A percentile compares a stretch with the other conserved stretches of the same genome.
These are phyloP conservation scores for Phytophthora crassamura DNA, from an alignment of 352 stramenopile species.

Conservation along the genomic window DNA sequence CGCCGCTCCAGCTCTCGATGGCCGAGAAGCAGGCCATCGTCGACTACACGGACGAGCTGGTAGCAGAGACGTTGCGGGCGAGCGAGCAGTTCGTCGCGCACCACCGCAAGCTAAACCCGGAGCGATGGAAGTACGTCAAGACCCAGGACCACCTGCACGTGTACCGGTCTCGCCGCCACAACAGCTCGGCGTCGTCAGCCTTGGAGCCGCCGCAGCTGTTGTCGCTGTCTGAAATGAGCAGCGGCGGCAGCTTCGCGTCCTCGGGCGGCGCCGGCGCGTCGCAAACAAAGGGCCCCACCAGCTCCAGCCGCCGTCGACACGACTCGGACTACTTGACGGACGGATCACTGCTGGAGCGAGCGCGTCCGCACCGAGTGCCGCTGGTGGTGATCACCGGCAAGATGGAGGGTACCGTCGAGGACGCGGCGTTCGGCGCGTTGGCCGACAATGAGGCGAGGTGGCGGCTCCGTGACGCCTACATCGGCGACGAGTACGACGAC, in stretches of 20 bases:
- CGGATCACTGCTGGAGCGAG: conserved; percentile 35
- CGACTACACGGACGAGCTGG: conserved; percentile 41
- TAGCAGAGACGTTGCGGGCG: conserved; percentile 35
- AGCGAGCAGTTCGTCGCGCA: conserved; percentile 44
- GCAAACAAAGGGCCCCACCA: conserved; percentile 26
- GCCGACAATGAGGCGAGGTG: conserved; percentile 42
- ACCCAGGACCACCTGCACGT: conserved; percentile 42
- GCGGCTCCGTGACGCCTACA: conserved; percentile 44
- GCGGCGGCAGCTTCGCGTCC: conserved; percentile 23
- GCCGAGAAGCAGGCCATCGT: conserved; percentile 35
- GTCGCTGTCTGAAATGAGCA: conserved; percentile 24
- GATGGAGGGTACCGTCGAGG: conserved; percentile 45
- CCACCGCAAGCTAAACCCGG: conserved; percentile 36
- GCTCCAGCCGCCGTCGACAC: conserved; percentile 22
- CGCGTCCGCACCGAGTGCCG: conserved; percentile 28
- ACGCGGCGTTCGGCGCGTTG: conserved; percentile 40
- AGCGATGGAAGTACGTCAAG: conserved; percentile 42
- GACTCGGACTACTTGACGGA: conserved; percentile 44
- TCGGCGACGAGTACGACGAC: conserved; percentile 44
- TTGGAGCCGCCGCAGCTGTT: conserved; percentile 17
- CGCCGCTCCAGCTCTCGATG: conserved; percentile 25
- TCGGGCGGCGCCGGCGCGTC: conserved; percentile 12
- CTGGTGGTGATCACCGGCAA: conserved; percentile 41
- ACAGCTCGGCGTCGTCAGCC: conserved; percentile 11
- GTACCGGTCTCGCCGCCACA: conserved; percentile 40